Base-by-base conservation (phyloP, 1,139 yeast species). In the Yamadazyma dushanensis region DNA sequence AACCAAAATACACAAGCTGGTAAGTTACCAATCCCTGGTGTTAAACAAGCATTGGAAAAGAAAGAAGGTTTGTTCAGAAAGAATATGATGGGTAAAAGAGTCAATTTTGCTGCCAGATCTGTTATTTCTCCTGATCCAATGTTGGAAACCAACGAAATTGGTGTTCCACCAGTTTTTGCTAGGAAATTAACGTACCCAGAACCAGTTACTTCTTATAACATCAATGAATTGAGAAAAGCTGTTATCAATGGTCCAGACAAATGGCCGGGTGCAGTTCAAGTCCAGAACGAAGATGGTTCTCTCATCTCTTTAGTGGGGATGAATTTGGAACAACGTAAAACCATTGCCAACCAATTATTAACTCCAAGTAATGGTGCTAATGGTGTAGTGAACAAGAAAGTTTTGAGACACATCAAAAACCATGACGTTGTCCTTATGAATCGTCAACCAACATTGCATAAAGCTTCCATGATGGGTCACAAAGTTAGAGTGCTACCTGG, bases 61-160 rank as follows among this genome's bases (percentile, higher is more conserved):
- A 94, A 94, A 61, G 98, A 94, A 67, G 99, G 99, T 61, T 74
- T 92, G 50, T 92, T 92, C 73, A 82, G 99, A 73, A 92, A 90
- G 62, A 96, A 94, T 57, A 92, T 94, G 98, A 94, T 94, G 98
- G 99, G 99, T 62, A 94, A 94, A 73, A 88, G 99, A 71, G 99
- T 94, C 42, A 94, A 94, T 61, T 90, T 86, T 55, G 97, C 98
- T 42, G 98, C 98, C 34, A 87, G 99, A 63, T 90, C 98, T 10
- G 99, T 94, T 52, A 94, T 94, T 66, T 90, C 98, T 5, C 98
- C 98, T 4, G 99, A 94, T 68, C 99, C 99, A 39, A 92, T 86
- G 68, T 76, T 94, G 54, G 98, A 92, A 66, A 92, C 98, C 13
- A 87, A 90, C 58, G 97, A 94, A 65, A 92, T 94, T 56, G 99